Base-by-base conservation (phyloP, 73 alveolate species). In the Effrenium voratum region DNA sequence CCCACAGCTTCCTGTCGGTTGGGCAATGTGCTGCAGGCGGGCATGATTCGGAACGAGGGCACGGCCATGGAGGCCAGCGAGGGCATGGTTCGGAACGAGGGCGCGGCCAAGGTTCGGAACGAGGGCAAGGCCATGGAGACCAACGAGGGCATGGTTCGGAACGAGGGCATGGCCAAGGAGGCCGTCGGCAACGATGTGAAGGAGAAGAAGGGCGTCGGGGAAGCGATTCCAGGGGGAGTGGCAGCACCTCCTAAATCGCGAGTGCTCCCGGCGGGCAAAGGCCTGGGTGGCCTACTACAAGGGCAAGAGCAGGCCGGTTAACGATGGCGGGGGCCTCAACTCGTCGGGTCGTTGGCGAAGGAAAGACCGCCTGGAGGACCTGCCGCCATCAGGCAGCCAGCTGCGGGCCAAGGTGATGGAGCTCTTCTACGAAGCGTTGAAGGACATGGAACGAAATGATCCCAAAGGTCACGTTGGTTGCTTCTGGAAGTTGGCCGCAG, bases 291-390 rank as follows among this genome's bases (percentile, higher is more conserved):
- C 73, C 32, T 84, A 38, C 59, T 84, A 84, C 93, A 84, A 84
- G 38, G 93, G 93, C 40, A n/a, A 32, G 22, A 34, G n/a, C 32
- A 52, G 93, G 44, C 45, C 80, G 41, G 32, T 84, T n/a, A 57
- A 55, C 57, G 93, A 84, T 15, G 93, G 93, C 0, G 93, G 93
- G 34, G 93, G 93, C 5, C 80, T 84, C 30, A 30, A 32, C 34
- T 84, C 93, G 19, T 80, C 93, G 32, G 93, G 93, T 13, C 4
- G 93, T 43, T 84, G 93, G 93, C 93, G 40, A 43, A 40, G 2
- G 41, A 46, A 0, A 52, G 93, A 24, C n/a, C 34, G 19, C 60
- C 34, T 5, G 3, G n/a, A 22, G 32, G 0, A 26, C 3, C 41
- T 13, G 59, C 41, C 28, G 26, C 4, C n/a, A n/a, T n/a, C n/a